Conservation (phyloP, 2,329 filamentous ascomycete species). For the Lachnellula cervina region DNA sequence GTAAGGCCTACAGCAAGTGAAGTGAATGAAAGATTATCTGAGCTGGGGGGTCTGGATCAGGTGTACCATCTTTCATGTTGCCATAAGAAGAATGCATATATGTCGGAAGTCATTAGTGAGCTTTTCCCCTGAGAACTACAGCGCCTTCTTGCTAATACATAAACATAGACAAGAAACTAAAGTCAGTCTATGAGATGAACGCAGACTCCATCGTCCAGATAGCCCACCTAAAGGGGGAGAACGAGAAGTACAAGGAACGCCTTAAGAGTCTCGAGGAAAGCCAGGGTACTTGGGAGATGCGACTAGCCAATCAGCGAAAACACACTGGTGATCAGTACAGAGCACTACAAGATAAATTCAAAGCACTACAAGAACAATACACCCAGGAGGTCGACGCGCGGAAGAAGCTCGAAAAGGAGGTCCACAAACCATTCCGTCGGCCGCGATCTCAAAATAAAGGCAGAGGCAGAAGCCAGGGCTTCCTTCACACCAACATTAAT, state of each 20-base stretch:
- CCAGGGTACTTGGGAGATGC: conserved; percentile 15
- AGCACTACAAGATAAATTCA: conserved; percentile 17
- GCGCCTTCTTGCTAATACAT: neutral
- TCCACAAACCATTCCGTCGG: conserved; percentile 1
- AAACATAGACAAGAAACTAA: conserved; percentile 18
- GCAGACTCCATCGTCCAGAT: conserved; percentile 1
- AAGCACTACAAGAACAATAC: conserved; percentile 18
- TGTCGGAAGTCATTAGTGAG: conserved; percentile 35
- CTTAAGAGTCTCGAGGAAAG: conserved; percentile 16
- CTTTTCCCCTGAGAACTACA: neutral
- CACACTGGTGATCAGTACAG: conserved; percentile 20
- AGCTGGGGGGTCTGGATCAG: conserved; percentile 44
- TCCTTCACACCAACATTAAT: conserved; percentile 4
- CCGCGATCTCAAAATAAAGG: conserved; percentile 11
- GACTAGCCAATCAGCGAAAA: conserved; percentile 19
- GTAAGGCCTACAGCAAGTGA: conserved; percentile 47
- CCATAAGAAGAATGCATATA: conserved; percentile 33
- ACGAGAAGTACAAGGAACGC: conserved; percentile 13
- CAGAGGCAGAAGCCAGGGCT: conserved; percentile 10
- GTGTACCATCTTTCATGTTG: conserved; percentile 44
- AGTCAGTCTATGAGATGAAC: conserved; percentile 10
- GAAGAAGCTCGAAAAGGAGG: conserved; percentile 16
- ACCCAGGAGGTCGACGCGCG: conserved; percentile 15
- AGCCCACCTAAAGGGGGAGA: conserved; percentile 9
- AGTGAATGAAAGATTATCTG: conserved; percentile 44